Conservation (phyloP, 495 filamentous ascomycete genomes). For the Sporormia fimetaria region DNA sequence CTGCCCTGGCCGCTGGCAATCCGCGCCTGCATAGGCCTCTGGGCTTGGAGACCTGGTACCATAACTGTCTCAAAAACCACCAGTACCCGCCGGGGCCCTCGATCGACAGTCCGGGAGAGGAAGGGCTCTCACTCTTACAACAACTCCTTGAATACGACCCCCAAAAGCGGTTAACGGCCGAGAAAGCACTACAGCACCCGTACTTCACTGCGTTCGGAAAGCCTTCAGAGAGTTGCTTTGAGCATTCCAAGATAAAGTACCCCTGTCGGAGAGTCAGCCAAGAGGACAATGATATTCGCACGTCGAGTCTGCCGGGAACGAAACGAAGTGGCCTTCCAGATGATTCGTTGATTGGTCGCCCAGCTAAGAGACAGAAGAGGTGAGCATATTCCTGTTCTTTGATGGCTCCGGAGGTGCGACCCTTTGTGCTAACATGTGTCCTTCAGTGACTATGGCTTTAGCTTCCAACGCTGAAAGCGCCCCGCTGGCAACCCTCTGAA, state of each 20-base stretch:
- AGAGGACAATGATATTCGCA: constrained; percentile 88
- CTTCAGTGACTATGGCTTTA: too few relatives aligned
- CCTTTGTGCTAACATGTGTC: too few relatives aligned
- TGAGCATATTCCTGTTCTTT: constrained; percentile 13
- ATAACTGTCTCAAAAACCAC: constrained; percentile 47
- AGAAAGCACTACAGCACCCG: constrained; percentile 71
- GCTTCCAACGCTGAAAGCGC: too few relatives aligned
- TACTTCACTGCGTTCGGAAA: constrained; percentile 61
- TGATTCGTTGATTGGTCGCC: constrained; percentile 56
- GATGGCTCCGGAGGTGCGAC: too few relatives aligned
- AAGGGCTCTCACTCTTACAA: constrained; percentile 70
- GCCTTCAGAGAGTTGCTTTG: constrained; percentile 73
- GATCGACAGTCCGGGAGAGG: constrained; percentile 48
- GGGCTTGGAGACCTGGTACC: constrained; percentile 55
- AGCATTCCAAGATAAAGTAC: constrained; percentile 76
- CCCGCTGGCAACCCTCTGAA: too few relatives aligned
- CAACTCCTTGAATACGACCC: constrained; percentile 88
- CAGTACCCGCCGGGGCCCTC: constrained; percentile 43
- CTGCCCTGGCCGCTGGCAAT: constrained; percentile 45
- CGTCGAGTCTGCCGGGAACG: constrained; percentile 77
- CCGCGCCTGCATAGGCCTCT: constrained; percentile 34
- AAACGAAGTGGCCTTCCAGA: constrained; percentile 83
- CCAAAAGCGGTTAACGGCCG: constrained; percentile 72
- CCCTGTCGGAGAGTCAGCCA: constrained; percentile 80
- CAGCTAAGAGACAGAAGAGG: constrained; percentile 57